Base-by-base conservation (phyloP, 257 asterid species). In the Eucommia ulmoides region DNA sequence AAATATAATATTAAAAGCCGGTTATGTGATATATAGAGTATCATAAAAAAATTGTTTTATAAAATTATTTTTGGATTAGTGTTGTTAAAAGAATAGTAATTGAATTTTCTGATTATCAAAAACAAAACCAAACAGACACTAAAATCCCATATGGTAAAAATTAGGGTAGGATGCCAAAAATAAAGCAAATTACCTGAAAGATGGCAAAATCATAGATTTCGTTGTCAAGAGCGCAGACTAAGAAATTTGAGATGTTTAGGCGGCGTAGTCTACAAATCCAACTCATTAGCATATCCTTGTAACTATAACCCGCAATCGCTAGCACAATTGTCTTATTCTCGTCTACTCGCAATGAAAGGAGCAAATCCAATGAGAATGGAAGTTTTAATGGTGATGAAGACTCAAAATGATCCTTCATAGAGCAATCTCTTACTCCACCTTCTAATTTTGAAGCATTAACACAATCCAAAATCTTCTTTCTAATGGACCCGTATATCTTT, bases 251-350 rank as follows among this genome's bases (percentile, higher is more conserved):
- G 12, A 89, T 61, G 66, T 61, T 70, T 24, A 89, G 93, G 59
- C 54, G 75, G 33, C 71, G 72, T 29, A 80, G 74, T 66, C 88
- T 73, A 72, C 98, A 89, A 4, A 72, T 80, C 98, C 98, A 89
- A 65, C 96, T 89, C 98, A 89, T 89, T 42, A 85, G 69, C 94
- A 86, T 80, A 61, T 91, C 96, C 69, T 83, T 80, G 59, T 91
- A 91, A 55, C 83, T 91, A 60, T 72, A 69, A 54, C 95, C 96
- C 58, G 93, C 96, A 73, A 91, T 57, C 29, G 93, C 96, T 51
- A 91, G 78, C 24, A 80, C 67, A 63, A 91, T 61, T 14, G 84
- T 79, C 72, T 68, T 83, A 51, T 83, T 76, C 72, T 61, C 56
- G 66, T 78, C 86, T 53, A 91, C 84, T n/a, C 65, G 79, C 50